Conservation (phyloP, 805 yeast genomes). For the Saccharomycopsis sp. region DNA sequence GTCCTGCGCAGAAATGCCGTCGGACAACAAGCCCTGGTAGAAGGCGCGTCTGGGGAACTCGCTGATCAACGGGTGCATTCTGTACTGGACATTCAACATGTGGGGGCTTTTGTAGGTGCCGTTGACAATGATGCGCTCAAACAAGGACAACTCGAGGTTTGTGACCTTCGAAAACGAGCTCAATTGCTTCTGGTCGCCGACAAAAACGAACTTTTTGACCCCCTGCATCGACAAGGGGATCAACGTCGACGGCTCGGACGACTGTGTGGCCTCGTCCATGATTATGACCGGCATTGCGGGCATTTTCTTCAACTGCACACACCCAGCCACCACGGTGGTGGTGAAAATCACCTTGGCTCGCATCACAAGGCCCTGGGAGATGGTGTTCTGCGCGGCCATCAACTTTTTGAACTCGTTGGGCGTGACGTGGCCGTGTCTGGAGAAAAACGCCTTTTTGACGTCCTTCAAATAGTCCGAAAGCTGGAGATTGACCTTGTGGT, state of each 20-base stretch:
- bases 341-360: conserved; percentile 68
- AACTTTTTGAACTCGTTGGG: conserved; percentile 45
- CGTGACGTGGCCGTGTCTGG: conserved; percentile 37
- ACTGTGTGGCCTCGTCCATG: conserved; percentile 75
- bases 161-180: conserved; percentile 67
- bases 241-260: conserved; percentile 64
- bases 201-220: conserved; percentile 59
- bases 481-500: conserved; percentile 47
- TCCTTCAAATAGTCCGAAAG: conserved; percentile 41
- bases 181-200: conserved; percentile 71
- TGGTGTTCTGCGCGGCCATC: conserved; percentile 36
- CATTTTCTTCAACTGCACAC: conserved; percentile 50
- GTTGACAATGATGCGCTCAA: conserved; percentile 58
- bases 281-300: conserved; percentile 57
- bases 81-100: conserved; percentile 63
- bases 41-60: conserved; percentile 50
- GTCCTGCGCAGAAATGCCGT: conserved; percentile 53
- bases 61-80: conserved; percentile 61
- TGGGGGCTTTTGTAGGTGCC: conserved; percentile 55
- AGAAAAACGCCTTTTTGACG: conserved; percentile 36
- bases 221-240: conserved; percentile 67
- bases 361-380: conserved; percentile 44
- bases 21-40: conserved; percentile 42
- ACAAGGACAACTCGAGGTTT: conserved; percentile 56
- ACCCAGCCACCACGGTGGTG: conserved; percentile 69